Base-by-base conservation (phyloP, 208 protist genomes). In the Trypanosoma rangeli region DNA sequence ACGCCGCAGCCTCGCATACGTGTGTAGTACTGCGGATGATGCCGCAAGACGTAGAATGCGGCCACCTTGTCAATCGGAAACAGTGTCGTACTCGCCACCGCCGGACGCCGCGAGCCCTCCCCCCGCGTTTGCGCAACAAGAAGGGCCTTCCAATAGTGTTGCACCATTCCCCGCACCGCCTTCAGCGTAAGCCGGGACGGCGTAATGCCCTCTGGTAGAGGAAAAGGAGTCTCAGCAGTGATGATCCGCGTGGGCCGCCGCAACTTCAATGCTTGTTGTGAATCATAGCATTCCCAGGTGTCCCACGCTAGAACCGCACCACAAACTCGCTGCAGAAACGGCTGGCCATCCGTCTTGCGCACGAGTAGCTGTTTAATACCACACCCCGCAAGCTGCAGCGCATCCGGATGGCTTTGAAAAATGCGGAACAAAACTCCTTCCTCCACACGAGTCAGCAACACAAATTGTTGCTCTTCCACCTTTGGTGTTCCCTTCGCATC, bases 1-100 rank as follows among this genome's bases (percentile, higher is more conserved):
- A 93, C 73, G 20, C 87, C 87, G 48, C 87, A 93, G 0, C 87
- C 87, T 1, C 66, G 68, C 33, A 93, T 31, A 2, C 79, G 65
- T 20, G 70, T 82, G 69, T 80, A 81, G 64, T 87, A 93, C 29
- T 84, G 78, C 16, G 84, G 84, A 66, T 93, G 87, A 60, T 93
- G 87, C 13, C 83, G 79, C 60, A 90, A 50, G 0, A 93, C 84
- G 57, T 80, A 87, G 26, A 83, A 63, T 13, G 77, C 64, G 3
- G 81, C 72, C 0, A 72, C 73, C 8, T 70, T 76, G 66, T 93
- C 87, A 18, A 84, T 61, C 1, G 82, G 62, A 57, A 79, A 89
- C 33, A 93, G 58, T 31, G 64, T 74, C 22, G 87, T 90, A 13
- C 76, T 39, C 54, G 33, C 57, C 37, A 60, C 13, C 1, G 9